Conservation (phyloP, 768 basidiomycete genomes). For the Termitomyces sp. region DNA sequence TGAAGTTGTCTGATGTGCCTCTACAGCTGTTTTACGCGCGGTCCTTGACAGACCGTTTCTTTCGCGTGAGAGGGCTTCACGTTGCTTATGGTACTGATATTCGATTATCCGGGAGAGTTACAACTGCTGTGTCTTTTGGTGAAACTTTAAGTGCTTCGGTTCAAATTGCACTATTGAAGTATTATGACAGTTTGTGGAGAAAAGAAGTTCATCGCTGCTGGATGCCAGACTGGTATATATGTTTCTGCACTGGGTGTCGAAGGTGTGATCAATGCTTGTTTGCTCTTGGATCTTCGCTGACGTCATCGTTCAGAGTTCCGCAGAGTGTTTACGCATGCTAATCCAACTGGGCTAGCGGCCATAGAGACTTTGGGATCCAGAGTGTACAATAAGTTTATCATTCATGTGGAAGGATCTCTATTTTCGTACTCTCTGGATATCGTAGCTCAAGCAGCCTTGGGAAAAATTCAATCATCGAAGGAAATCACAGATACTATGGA, state of each 20-base stretch:
- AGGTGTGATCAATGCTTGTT: slow-evolving; percentile 31
- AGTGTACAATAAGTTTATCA: slow-evolving; percentile 62
- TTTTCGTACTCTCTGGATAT: slow-evolving; percentile 69
- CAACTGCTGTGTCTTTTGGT: slow-evolving; percentile 65
- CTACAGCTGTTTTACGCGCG: slow-evolving; percentile 66
- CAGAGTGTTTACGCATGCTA: slow-evolving; percentile 48
- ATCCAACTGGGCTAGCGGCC: slow-evolving; percentile 53
- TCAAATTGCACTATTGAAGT: not conserved
- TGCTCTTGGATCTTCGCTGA: not conserved
- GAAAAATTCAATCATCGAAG: slow-evolving; percentile 37
- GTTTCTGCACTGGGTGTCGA: slow-evolving; percentile 52
- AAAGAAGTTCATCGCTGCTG: slow-evolving; percentile 60
- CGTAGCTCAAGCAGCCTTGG: slow-evolving; percentile 57
- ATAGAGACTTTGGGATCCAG: slow-evolving; percentile 41
- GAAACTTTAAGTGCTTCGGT: not conserved
- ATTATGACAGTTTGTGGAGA: slow-evolving; percentile 40
- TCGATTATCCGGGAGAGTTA: slow-evolving; percentile 56
- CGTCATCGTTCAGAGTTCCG: slow-evolving; percentile 44
- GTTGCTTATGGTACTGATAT: slow-evolving; percentile 24
- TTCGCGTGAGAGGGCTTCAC: slow-evolving; percentile 44
- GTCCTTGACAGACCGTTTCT: slow-evolving; percentile 56
- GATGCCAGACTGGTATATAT: slow-evolving; percentile 69
- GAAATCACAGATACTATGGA: slow-evolving; percentile 58
- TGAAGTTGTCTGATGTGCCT: not conserved
- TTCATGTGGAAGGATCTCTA: slow-evolving; percentile 58